Evolutionary conservation across 768 basidiomycete genomes (phyloP).

Genomic region (Mycena indigotica): DNA sequence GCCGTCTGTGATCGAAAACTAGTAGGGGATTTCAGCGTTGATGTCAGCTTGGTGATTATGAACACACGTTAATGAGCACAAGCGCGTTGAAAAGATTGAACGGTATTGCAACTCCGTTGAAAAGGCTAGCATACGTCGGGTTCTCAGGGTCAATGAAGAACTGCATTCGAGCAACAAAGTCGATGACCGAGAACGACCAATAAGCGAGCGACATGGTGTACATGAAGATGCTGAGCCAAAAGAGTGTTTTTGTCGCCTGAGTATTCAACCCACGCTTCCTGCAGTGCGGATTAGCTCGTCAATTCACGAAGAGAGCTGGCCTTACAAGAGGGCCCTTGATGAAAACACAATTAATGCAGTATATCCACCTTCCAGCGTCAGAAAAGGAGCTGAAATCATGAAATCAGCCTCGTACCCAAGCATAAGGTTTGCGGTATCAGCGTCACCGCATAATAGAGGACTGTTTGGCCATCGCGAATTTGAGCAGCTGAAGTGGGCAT

Average conservation of each 20-base stretch:
- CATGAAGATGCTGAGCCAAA: conserved; percentile 12
- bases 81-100: conserved; percentile 9
- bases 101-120: conserved; percentile 3
- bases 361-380: conserved; percentile 15
- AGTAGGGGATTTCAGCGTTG: not conserved
- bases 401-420: no score
- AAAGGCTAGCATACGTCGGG: not conserved
- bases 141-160: conserved; percentile 8
- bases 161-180: conserved; percentile 6
- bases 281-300: not conserved
- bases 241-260: conserved; percentile 2
- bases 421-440: not conserved
- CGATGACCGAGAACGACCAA: conserved; percentile 12
- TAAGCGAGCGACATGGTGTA: conserved; percentile 9
- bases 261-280: conserved; percentile 13
- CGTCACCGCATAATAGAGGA: not conserved
- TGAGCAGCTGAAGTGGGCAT: not conserved
- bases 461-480: not conserved
- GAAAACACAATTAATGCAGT: conserved; percentile 13
- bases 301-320: conserved; percentile 2
- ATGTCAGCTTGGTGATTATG: not conserved
- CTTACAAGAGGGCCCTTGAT: conserved; percentile 11
- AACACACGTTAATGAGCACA: conserved; percentile 12
- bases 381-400: no score
- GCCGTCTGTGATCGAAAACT: not conserved